Evolutionary conservation across 1,139 yeast species (phyloP).

Genomic region (Geotrichum reessii): DNA sequence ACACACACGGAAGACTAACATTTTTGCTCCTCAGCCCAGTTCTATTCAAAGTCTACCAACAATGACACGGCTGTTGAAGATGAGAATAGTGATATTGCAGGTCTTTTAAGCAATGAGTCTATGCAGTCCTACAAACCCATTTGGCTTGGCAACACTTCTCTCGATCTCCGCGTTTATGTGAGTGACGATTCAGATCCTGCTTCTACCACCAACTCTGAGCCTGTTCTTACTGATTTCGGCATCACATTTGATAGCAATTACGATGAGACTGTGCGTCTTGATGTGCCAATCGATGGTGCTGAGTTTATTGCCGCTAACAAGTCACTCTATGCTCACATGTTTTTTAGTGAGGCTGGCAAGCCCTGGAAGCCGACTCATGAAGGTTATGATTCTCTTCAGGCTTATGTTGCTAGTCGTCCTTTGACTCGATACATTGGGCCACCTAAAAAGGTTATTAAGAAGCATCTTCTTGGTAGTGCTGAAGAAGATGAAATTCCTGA

Average conservation of each 20-base stretch:
- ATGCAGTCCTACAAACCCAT: conserved; percentile 1
- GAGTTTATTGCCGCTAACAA: conserved; percentile 28
- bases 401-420: conserved; percentile 25
- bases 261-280: conserved; percentile 6
- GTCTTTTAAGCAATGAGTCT: background rate
- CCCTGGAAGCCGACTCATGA: conserved; percentile 19
- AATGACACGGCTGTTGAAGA: background rate
- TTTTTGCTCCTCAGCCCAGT: background rate
- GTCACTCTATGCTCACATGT: conserved; percentile 32
- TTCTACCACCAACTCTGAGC: background rate
- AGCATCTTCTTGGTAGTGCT: conserved; percentile 33
- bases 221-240: conserved; percentile 1
- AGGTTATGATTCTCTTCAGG: conserved; percentile 19
- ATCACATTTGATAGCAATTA: conserved; percentile 8
- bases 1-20: too few species aligned
- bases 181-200: conserved; percentile 6
- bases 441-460: conserved; percentile 29
- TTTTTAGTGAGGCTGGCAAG: conserved; percentile 24
- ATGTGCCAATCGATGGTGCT: conserved; percentile 10
- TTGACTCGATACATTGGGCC: conserved; percentile 29
- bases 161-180: conserved; percentile 14
- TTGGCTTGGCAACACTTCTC: conserved; percentile 8
- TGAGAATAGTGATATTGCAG: background rate
- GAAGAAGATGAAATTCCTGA: conserved; percentile 22
- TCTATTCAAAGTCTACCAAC: background rate